Conservation (phyloP, 768 basidiomycete species). For the Butyriboletus loyo region DNA sequence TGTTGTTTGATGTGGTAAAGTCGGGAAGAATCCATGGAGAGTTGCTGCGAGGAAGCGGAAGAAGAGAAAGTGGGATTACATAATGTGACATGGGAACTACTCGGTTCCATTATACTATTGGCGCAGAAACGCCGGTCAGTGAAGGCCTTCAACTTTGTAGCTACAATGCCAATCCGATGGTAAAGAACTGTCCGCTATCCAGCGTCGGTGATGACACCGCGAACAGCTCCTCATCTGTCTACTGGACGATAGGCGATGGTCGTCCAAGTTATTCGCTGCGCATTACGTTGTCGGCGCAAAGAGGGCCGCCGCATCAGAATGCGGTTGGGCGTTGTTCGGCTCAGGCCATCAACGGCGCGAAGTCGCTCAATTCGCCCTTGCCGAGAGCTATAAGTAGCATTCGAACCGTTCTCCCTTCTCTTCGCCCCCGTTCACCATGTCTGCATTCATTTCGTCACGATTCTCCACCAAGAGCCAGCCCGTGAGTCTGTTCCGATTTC, state of each 20-base stretch:
- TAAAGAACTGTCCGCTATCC: no score
- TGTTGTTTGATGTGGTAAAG: constrained; percentile 72
- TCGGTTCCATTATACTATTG: no score
- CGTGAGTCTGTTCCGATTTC: constrained; percentile 14
- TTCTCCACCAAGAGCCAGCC: constrained; percentile 27
- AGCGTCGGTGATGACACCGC: no score
- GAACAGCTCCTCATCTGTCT: background rate
- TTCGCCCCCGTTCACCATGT: constrained; percentile 19
- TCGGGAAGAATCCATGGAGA: constrained; percentile 59
- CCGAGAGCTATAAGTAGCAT: constrained; percentile 29
- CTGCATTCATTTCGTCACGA: constrained; percentile 30
- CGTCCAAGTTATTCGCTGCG: background rate
- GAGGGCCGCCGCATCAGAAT: constrained; percentile 6
- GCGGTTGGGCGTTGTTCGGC: constrained; percentile 19
- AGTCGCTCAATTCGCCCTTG: constrained; percentile 9
- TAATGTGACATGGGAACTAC: no score
- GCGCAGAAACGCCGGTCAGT: no score
- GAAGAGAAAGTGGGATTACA: background rate
- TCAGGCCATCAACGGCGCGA: constrained; percentile 9
- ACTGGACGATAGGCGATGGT: background rate
- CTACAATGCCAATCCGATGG: no score
- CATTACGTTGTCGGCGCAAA: constrained; percentile 1
- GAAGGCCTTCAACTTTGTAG: no score
- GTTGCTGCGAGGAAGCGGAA: no score
- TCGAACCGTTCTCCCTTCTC: background rate